Evolutionary conservation across 1,139 yeast species (phyloP).

Genomic region (Lizanozyma gosingica): DNA sequence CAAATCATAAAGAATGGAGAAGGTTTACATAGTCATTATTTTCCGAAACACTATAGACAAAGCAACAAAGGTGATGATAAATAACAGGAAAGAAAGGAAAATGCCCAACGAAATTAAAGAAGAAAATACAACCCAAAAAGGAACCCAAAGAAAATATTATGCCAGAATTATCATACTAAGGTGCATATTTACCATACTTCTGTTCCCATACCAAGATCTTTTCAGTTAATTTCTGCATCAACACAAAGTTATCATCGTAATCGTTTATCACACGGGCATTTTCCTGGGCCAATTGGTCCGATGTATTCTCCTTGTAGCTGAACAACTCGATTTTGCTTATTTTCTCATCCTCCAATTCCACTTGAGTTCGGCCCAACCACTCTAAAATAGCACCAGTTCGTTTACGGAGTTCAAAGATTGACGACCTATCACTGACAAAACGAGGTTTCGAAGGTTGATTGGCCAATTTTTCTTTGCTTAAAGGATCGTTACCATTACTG

Average conservation of each 20-base stretch:
- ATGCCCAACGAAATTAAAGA: too few species aligned
- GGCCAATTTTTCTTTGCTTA: conserved; percentile 32
- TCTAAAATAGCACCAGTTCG: conserved; percentile 87
- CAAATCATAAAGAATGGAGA: not conserved
- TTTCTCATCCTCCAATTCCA: conserved; percentile 69
- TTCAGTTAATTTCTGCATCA: conserved; percentile 65
- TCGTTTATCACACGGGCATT: conserved; percentile 18
- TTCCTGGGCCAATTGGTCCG: conserved; percentile 6
- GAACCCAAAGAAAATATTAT: too few species aligned
- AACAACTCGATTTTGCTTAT: conserved; percentile 43
- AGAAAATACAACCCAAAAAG: too few species aligned
- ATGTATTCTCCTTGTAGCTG: conserved; percentile 14
- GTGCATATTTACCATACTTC: conserved; percentile 50
- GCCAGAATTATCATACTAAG: too few species aligned
- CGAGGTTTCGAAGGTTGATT: conserved; percentile 76
- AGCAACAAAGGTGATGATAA: not conserved
- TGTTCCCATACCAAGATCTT: conserved; percentile 72
- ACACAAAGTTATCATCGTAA: conserved; percentile 49
- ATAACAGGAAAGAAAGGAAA: not conserved
- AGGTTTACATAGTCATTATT: not conserved
- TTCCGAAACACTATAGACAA: not conserved
- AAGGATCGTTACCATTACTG: conserved; percentile 6
- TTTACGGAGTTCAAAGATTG: conserved; percentile 74
- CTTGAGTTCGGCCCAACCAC: conserved; percentile 77
- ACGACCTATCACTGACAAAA: conserved; percentile 64